Evolutionary conservation across 306 rosid species (phyloP).

Genomic region (Begonia fuchsioides): DNA sequence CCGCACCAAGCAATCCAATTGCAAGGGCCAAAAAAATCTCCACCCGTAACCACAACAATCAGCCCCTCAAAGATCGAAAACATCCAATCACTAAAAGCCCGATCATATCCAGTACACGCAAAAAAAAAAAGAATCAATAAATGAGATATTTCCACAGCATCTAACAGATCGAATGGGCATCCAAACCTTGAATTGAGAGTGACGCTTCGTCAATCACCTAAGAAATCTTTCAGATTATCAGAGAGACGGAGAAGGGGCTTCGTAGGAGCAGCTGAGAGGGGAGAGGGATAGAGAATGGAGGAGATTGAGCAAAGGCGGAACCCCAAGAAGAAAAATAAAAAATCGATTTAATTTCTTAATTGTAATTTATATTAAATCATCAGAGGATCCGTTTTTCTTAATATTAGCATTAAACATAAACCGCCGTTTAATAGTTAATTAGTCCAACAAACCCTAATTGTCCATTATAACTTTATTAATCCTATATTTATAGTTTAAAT

Average conservation of each 20-base stretch:
- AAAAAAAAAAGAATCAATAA: not conserved
- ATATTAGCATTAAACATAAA: too few species aligned
- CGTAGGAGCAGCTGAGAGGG: too few species aligned
- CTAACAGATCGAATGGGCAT: slow-evolving; percentile 38
- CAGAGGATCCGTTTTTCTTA: too few species aligned
- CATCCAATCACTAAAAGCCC: slow-evolving; percentile 17
- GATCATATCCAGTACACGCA: slow-evolving; percentile 26
- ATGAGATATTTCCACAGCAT: slow-evolving; percentile 11
- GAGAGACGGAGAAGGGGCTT: slow-evolving; percentile 28
- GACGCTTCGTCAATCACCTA: slow-evolving; percentile 38
- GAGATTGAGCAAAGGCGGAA: slow-evolving; percentile 31
- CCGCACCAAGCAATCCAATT: slow-evolving; percentile 17
- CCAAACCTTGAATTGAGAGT: slow-evolving; percentile 56
- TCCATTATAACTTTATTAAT: too few species aligned
- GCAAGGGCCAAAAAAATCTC: slow-evolving; percentile 11
- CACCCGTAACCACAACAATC: slow-evolving; percentile 13
- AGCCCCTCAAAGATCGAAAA: slow-evolving; percentile 21
- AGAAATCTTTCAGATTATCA: slow-evolving; percentile 46
- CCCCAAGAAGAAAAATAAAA: slow-evolving; percentile 28
- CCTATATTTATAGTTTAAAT: too few species aligned
- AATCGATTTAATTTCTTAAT: too few species aligned
- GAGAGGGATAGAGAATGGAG: slow-evolving; percentile 10
- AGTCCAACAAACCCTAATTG: too few species aligned
- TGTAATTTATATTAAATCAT: too few species aligned
- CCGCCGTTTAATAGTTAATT: too few species aligned